Conservation (phyloP, 2,329 filamentous ascomycete species). For the Xylariaceae sp. region DNA sequence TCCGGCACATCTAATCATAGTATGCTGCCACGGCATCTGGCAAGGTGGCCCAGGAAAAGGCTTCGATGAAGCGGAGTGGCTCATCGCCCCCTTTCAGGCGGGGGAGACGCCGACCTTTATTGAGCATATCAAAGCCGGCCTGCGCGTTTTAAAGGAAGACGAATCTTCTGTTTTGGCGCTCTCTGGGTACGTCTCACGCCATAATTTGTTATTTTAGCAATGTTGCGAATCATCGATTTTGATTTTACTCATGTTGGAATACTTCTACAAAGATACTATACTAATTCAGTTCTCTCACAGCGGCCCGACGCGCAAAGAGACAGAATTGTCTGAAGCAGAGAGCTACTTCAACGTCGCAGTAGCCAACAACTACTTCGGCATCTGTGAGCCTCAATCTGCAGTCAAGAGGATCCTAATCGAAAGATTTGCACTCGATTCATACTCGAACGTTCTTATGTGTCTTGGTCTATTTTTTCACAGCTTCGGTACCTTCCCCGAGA, state of each 20-base stretch:
- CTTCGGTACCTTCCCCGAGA: conserved; percentile 50
- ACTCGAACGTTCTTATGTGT: conserved; percentile 79
- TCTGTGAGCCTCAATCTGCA: conserved; percentile 27
- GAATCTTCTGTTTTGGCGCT: conserved; percentile 59
- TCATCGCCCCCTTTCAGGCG: conserved; percentile 73
- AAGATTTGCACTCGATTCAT: conserved; percentile 75
- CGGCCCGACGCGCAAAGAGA: conserved; percentile 60
- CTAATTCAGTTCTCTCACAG: conserved; percentile 37
- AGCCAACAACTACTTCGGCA: conserved; percentile 45
- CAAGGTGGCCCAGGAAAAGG: conserved; percentile 54
- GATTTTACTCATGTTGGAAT: too few species aligned
- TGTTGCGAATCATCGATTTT: too few species aligned
- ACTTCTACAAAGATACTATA: background rate
- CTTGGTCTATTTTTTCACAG: conserved; percentile 57
- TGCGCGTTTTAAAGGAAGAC: conserved; percentile 50
- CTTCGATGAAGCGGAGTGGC: conserved; percentile 60
- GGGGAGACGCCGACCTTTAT: conserved; percentile 79
- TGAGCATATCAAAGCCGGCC: conserved; percentile 67
- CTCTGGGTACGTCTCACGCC: conserved; percentile 57
- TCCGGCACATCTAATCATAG: conserved; percentile 62
- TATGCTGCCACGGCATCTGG: conserved; percentile 85
- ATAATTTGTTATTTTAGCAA: too few species aligned
- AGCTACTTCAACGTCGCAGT: conserved; percentile 58
- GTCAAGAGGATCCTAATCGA: conserved; percentile 56
- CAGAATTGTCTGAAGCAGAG: conserved; percentile 56